A percentile compares a stretch with the other conserved stretches of the same genome.
Conservation (phyloP, 1,284 basidiomycete genomes). For the Ustilago bromivora region DNA sequence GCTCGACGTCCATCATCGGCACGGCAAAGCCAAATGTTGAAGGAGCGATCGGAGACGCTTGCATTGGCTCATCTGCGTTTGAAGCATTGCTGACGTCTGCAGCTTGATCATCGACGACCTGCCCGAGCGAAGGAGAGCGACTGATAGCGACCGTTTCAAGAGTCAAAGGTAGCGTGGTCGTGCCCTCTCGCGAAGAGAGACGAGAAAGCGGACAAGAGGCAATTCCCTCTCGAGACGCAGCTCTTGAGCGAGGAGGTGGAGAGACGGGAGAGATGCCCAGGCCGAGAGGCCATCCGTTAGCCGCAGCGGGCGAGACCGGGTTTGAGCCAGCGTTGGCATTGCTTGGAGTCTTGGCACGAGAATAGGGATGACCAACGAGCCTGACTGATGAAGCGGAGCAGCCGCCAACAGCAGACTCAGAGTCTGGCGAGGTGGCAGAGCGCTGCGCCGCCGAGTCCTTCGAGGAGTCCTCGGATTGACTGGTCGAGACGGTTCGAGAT, state of each 20-base stretch:
- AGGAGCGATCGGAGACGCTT: slow-evolving; percentile 15
- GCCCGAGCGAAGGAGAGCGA: not conserved
- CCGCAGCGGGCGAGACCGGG: slow-evolving; percentile 2
- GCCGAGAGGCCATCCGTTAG: slow-evolving; percentile 12
- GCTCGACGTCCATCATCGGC: slow-evolving; percentile 28
- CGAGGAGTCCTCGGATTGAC: slow-evolving; percentile 6
- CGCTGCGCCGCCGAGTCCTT: slow-evolving; percentile 8
- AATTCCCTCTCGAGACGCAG: slow-evolving; percentile 12
- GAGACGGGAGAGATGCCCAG: slow-evolving; percentile 34
- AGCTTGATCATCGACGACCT: not conserved
- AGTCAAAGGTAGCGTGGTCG: not conserved
- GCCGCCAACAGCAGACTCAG: not conserved
- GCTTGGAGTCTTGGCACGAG: slow-evolving; percentile 35
- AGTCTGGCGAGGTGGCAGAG: not conserved
- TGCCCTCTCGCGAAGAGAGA: slow-evolving; percentile 11
- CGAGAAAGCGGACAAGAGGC: slow-evolving; percentile 20
- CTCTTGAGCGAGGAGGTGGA: slow-evolving; percentile 24
- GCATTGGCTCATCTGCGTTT: slow-evolving; percentile 22
- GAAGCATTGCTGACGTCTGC: not conserved
- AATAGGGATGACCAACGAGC: slow-evolving; percentile 30
- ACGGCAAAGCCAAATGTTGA: not conserved
- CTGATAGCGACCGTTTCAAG: not conserved
- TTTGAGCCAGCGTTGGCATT: slow-evolving; percentile 6
- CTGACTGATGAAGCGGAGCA: slow-evolving; percentile 2
- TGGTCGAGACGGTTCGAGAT: slow-evolving; percentile 22